These are phyloP conservation scores for Scolecobasidium constrictum DNA, from an alignment of 2,329 filamentous ascomycete species.

Conservation along the genomic window DNA sequence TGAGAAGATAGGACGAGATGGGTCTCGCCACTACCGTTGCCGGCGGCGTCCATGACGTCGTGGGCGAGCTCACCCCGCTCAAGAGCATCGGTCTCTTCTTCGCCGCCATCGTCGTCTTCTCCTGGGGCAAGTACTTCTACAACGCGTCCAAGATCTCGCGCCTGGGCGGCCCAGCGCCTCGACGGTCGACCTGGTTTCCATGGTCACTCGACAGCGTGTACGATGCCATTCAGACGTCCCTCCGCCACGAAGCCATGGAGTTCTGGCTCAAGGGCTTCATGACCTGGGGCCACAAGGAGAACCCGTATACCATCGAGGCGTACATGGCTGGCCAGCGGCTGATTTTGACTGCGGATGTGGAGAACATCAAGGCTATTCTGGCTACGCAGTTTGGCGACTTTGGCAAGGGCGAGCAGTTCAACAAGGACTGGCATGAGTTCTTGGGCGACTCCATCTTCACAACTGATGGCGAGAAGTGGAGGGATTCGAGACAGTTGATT, in stretches of 20 bases:
- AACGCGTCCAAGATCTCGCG: conserved; percentile 20
- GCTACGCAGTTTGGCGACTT: conserved; percentile 78
- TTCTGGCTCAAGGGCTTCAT: conserved; percentile 48
- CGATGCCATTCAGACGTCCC: conserved; percentile 41
- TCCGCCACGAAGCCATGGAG: conserved; percentile 34
- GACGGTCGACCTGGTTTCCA: conserved; percentile 26
- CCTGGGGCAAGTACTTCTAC: not conserved
- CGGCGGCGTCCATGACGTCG: not conserved
- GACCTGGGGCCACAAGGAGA: conserved; percentile 23
- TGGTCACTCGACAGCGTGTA: conserved; percentile 54
- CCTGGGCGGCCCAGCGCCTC: conserved; percentile 34
- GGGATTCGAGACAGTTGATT: conserved; percentile 68
- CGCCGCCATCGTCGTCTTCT: not conserved
- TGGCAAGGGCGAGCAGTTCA: conserved; percentile 69
- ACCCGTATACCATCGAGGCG: conserved; percentile 49
- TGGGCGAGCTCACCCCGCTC: not conserved
- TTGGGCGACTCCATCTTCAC: conserved; percentile 60
- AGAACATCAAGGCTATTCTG: conserved; percentile 87
- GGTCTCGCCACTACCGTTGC: no score
- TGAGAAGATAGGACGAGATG: no score
- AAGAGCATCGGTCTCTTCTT: not conserved
- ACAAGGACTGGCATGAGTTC: conserved; percentile 63
- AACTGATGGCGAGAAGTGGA: conserved; percentile 72
- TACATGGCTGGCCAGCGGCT: conserved; percentile 38
- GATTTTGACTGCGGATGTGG: conserved; percentile 69